phyloP scores from a whole-genome alignment of 2,329 filamentous ascomycete genomes.

The Clonostachys rosea region DNA sequence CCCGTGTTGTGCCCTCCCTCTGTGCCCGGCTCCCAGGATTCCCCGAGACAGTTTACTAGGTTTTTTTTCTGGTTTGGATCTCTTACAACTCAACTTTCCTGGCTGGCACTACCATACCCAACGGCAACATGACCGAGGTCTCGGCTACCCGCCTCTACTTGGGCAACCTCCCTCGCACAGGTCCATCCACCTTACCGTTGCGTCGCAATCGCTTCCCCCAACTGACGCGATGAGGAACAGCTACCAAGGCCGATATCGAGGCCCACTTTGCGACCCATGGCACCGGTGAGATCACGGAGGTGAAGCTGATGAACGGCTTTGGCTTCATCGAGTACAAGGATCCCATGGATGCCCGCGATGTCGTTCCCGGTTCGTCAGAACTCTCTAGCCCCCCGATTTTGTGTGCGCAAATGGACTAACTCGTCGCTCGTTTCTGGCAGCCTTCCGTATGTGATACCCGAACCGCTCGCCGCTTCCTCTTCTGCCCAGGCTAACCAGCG shows the following conservation, averaged over 20 bases:
- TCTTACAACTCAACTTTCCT: too few relatives aligned
- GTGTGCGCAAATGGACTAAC: constrained; percentile 1
- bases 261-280: constrained; percentile 93
- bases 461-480: not conserved
- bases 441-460: constrained; percentile 53
- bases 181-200: constrained; percentile 43
- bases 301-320: constrained; percentile 99
- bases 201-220: constrained; percentile 9
- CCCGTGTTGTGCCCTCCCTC: too few relatives aligned
- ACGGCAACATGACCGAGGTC: constrained; percentile 68
- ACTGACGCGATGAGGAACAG: constrained; percentile 53
- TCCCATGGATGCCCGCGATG: constrained; percentile 94
- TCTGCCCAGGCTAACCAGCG: constrained; percentile 12
- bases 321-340: constrained; percentile 99
- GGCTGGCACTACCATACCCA: too few relatives aligned
- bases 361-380: constrained; percentile 79
- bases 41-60: too few relatives aligned
- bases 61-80: too few relatives aligned
- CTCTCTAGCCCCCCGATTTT: not conserved
- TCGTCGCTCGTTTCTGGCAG: constrained; percentile 23
- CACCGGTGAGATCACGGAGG: constrained; percentile 95
- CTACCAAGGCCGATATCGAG: constrained; percentile 96
- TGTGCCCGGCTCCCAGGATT: too few relatives aligned
- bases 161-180: constrained; percentile 94
- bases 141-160: constrained; percentile 94